Evolutionary conservation across 2,329 filamentous ascomycete genomes (phyloP).

Genomic region (Pseudogymnoascus sp.): DNA sequence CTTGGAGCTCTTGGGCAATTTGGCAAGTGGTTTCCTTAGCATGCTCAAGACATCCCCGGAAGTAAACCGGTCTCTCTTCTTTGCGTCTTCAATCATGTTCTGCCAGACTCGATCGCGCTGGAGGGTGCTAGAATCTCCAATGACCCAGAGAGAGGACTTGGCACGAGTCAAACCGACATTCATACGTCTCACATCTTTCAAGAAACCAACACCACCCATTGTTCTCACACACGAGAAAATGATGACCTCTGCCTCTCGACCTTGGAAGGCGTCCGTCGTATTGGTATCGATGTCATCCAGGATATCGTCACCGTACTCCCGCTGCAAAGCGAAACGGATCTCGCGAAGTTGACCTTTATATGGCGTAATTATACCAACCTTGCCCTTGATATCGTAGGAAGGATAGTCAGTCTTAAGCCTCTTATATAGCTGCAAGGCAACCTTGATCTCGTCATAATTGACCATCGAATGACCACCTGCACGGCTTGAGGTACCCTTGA

Average conservation of each 20-base stretch:
- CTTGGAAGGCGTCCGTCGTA: conserved; percentile 96
- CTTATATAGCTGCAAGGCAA: conserved; percentile 78
- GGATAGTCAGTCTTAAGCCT: conserved; percentile 67
- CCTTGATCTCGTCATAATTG: conserved; percentile 78
- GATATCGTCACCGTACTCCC: conserved; percentile 66
- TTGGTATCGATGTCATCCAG: conserved; percentile 87
- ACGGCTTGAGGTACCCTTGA: conserved; percentile 75
- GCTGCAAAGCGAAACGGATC: conserved; percentile 66
- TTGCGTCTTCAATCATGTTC: conserved; percentile 75
- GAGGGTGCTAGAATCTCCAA: conserved; percentile 84
- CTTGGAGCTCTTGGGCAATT: background rate
- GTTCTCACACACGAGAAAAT: conserved; percentile 97
- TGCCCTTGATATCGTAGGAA: conserved; percentile 63
- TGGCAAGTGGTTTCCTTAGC: conserved; percentile 39
- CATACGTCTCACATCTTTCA: conserved; percentile 97
- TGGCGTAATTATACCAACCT: conserved; percentile 94
- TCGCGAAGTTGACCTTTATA: conserved; percentile 90
- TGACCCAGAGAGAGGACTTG: conserved; percentile 91
- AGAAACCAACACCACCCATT: conserved; percentile 95
- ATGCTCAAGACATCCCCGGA: conserved; percentile 53
- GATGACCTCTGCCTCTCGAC: conserved; percentile 93
- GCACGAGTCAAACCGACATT: conserved; percentile 96
- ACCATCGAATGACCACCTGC: conserved; percentile 80
- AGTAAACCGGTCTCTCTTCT: conserved; percentile 66
- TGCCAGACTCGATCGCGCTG: conserved; percentile 87